phyloP scores from a whole-genome alignment of 2,329 filamentous ascomycete genomes.

The Aspergillus brunneoviolaceus region DNA sequence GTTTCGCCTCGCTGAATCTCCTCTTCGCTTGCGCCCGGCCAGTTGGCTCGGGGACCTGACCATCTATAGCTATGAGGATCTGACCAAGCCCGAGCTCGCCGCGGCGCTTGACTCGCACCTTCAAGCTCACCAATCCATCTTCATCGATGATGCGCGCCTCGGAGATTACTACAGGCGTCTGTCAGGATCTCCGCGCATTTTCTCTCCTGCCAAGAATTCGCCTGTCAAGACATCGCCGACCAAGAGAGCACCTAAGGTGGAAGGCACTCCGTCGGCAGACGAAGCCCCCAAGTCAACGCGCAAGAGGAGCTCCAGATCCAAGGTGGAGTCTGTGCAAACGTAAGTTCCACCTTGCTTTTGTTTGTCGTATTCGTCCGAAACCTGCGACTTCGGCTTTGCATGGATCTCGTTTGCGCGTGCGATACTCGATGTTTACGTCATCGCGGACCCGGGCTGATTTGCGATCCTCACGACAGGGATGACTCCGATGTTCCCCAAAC shows the following conservation, averaged over 20 bases:
- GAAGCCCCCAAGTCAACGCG: constrained; percentile 34
- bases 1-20: constrained; percentile 7
- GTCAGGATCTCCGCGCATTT: constrained; percentile 33
- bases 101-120: constrained; percentile 71
- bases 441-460: not conserved
- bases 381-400: not conserved
- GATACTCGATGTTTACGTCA: not conserved
- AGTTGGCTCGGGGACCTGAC: constrained; percentile 1
- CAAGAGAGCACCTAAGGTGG: constrained; percentile 47
- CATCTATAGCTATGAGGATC: constrained; percentile 60
- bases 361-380: not conserved
- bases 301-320: constrained; percentile 42
- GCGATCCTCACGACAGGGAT: constrained; percentile 10
- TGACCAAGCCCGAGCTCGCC: constrained; percentile 80
- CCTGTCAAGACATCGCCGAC: constrained; percentile 39
- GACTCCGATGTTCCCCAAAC: constrained; percentile 19
- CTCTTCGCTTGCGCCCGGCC: not conserved
- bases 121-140: constrained; percentile 64
- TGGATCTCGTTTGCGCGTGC: not conserved
- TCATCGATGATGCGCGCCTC: constrained; percentile 64
- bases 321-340: constrained; percentile 37
- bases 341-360: constrained; percentile 9
- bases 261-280: constrained; percentile 30
- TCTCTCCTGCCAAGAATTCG: constrained; percentile 53
- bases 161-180: constrained; percentile 69